Percentiles rank a stretch among this genome's conserved stretches.
These are phyloP conservation scores for Monilinia fructicola DNA, from an alignment of 2,329 filamentous ascomycete species.

Conservation along the genomic window DNA sequence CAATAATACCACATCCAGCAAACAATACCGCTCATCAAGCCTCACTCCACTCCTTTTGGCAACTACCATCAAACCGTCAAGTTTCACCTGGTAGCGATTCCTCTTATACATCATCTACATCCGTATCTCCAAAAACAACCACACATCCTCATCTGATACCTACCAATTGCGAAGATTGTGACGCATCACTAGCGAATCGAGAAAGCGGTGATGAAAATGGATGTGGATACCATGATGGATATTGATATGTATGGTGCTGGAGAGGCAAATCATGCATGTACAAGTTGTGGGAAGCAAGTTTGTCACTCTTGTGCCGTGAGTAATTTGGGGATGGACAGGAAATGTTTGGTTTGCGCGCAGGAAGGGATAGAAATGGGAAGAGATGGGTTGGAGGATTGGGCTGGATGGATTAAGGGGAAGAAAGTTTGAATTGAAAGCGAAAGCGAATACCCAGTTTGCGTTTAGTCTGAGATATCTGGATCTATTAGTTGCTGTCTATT, in stretches of 20 bases:
- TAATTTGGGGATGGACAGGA: constrained; percentile 54
- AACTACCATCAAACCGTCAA: constrained; percentile 44
- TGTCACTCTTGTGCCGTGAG: constrained; percentile 61
- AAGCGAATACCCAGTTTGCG: constrained; percentile 18
- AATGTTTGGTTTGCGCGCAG: constrained; percentile 55
- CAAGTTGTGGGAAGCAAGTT: constrained; percentile 54
- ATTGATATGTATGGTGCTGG: constrained; percentile 42
- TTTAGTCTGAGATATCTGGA: neutral
- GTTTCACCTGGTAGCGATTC: constrained; percentile 41
- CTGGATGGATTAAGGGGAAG: constrained; percentile 26
- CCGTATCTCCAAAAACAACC: constrained; percentile 21
- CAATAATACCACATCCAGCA: constrained; percentile 27
- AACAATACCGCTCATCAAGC: constrained; percentile 44
- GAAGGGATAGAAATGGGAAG: constrained; percentile 25
- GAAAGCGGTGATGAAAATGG: constrained; percentile 43
- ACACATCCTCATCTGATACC: constrained; percentile 34
- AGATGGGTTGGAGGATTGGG: constrained; percentile 32
- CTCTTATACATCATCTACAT: constrained; percentile 34
- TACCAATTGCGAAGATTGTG: constrained; percentile 56
- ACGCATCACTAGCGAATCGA: constrained; percentile 37
- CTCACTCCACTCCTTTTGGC: constrained; percentile 62
- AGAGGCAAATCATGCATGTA: constrained; percentile 44
- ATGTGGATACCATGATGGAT: constrained; percentile 43
- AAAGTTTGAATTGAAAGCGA: neutral
- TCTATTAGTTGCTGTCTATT: neutral